A percentile compares a stretch with the other conserved stretches of the same genome.
These are phyloP conservation scores for Wickerhamiella dianesei DNA, from an alignment of 805 yeast genomes.

Conservation along the genomic window DNA sequence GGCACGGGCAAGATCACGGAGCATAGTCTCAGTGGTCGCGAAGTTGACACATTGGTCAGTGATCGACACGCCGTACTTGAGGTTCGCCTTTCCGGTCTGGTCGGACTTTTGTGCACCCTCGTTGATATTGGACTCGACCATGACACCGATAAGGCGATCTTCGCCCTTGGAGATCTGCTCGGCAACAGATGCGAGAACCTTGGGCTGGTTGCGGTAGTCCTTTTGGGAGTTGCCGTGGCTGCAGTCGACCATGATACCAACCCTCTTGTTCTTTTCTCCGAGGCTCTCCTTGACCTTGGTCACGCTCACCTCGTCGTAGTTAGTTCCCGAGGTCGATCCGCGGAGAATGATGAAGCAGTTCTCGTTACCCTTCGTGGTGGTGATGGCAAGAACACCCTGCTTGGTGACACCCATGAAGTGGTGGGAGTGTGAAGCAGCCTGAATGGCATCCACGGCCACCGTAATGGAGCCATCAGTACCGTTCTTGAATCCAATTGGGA, in stretches of 20 bases:
- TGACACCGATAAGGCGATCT: conserved; percentile 69
- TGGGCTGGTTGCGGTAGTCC: conserved; percentile 90
- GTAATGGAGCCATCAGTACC: conserved; percentile 93
- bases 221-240: conserved; percentile 95
- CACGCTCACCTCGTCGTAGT: conserved; percentile 74
- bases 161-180: conserved; percentile 76
- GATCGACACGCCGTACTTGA: conserved; percentile 88
- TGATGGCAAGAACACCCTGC: conserved; percentile 93
- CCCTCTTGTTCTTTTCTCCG: conserved; percentile 29
- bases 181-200: conserved; percentile 70
- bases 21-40: conserved; percentile 76
- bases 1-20: conserved; percentile 65
- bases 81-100: conserved; percentile 35
- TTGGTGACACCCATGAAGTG: conserved; percentile 97
- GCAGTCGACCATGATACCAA: conserved; percentile 81
- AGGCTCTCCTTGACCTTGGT: conserved; percentile 58
- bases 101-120: conserved; percentile 87
- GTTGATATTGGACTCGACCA: conserved; percentile 86
- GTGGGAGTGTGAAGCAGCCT: conserved; percentile 83
- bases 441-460: conserved; percentile 88
- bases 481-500: conserved; percentile 97
- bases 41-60: conserved; percentile 95
- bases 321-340: conserved; percentile 92
- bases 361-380: conserved; percentile 89
- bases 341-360: conserved; percentile 88